Evolutionary conservation across 352 stramenopile species (phyloP).

Genomic region (Aphanomyces invadans): DNA sequence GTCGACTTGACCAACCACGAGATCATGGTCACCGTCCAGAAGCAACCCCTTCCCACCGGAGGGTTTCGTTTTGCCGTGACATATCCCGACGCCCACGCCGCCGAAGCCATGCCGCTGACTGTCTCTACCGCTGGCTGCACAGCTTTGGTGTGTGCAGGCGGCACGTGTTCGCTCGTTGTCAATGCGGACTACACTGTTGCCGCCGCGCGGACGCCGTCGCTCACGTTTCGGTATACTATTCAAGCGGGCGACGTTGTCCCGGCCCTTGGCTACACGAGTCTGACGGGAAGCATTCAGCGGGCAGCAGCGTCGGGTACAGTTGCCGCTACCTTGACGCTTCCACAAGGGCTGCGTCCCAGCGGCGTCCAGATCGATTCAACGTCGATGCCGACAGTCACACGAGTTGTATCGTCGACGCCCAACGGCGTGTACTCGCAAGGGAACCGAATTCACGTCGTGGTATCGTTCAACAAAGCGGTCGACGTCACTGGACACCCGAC

Average conservation of each 20-base stretch:
- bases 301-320: constrained; percentile 34
- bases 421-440: constrained; percentile 53
- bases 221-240: constrained; percentile 52
- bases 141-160: constrained; percentile 44
- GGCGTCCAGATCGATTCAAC: constrained; percentile 33
- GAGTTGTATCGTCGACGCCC: constrained; percentile 36
- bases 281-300: constrained; percentile 41
- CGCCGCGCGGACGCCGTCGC: constrained; percentile 33
- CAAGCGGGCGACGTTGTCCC: constrained; percentile 32
- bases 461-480: constrained; percentile 47
- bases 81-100: constrained; percentile 40
- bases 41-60: neutral
- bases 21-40: neutral
- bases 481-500: constrained; percentile 41
- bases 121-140: constrained; percentile 30
- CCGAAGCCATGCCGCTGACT: constrained; percentile 28
- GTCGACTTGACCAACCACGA: constrained; percentile 3
- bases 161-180: constrained; percentile 32
- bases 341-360: constrained; percentile 22
- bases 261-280: constrained; percentile 28
- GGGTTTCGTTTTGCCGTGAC: constrained; percentile 41
- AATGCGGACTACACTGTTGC: constrained; percentile 43
- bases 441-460: constrained; percentile 47
- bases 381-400: constrained; percentile 33
- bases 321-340: constrained; percentile 30